These are phyloP conservation scores for Oxytropis ochrocephala DNA, from an alignment of 306 rosid genomes.

Conservation along the genomic window DNA sequence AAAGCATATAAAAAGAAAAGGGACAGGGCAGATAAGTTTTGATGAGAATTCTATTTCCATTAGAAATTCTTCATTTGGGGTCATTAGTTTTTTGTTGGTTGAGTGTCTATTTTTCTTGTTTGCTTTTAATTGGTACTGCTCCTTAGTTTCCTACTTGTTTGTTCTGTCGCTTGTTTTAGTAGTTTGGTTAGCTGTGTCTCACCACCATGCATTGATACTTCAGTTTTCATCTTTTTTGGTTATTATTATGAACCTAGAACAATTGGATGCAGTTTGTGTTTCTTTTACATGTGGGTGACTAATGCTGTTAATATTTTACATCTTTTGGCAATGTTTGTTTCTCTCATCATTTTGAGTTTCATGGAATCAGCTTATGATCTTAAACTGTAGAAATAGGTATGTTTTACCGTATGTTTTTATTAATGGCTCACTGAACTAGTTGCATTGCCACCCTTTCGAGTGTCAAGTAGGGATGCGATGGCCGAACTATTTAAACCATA, in stretches of 20 bases:
- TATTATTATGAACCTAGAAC: slow-evolving; percentile 42
- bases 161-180: slow-evolving; percentile 36
- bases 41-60: slow-evolving; percentile 42
- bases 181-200: slow-evolving; percentile 39
- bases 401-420: neutral
- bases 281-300: slow-evolving; percentile 31
- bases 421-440: no score
- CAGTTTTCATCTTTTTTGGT: slow-evolving; percentile 25
- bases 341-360: neutral
- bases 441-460: neutral
- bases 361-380: neutral
- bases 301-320: slow-evolving; percentile 33
- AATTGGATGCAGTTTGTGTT: slow-evolving; percentile 40
- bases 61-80: slow-evolving; percentile 41
- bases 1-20: slow-evolving; percentile 32
- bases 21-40: slow-evolving; percentile 51
- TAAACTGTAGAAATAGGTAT: neutral
- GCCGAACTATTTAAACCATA: neutral
- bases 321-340: slow-evolving; percentile 5
- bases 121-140: slow-evolving; percentile 48
- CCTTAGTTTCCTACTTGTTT: slow-evolving; percentile 45
- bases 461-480: neutral
- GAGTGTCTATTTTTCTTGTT: slow-evolving; percentile 30
- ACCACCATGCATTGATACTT: slow-evolving; percentile 35
- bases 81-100: slow-evolving; percentile 52